phyloP scores from a whole-genome alignment of 352 stramenopile genomes.

The Phytophthora ramorum region DNA sequence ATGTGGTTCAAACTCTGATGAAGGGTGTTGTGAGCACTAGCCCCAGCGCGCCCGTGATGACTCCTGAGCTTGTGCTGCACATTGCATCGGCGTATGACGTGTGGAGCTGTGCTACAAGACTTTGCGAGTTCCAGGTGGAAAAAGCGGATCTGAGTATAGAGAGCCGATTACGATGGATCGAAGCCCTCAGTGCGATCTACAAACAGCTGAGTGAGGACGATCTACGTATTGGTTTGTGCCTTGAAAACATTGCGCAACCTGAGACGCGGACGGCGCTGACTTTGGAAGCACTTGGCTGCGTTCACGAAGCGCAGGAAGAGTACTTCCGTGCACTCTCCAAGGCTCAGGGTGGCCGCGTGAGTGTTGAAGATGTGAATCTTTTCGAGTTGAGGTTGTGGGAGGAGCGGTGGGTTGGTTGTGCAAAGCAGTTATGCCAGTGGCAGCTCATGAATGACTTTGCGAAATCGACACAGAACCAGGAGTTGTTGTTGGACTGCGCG shows the following conservation, averaged over 20 bases:
- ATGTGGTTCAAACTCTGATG: conserved; percentile 88
- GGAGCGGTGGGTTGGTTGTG: conserved; percentile 91
- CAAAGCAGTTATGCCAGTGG: conserved; percentile 93
- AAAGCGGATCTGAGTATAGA: conserved; percentile 72
- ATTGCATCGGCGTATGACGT: conserved; percentile 86
- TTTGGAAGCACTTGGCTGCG: conserved; percentile 82
- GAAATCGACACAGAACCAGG: conserved; percentile 92
- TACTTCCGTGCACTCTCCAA: conserved; percentile 88
- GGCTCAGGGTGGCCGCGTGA: conserved; percentile 71
- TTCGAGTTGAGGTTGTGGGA: conserved; percentile 91
- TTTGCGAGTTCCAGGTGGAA: conserved; percentile 88
- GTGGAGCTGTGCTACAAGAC: conserved; percentile 70
- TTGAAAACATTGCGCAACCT: conserved; percentile 78
- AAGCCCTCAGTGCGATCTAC: conserved; percentile 86
- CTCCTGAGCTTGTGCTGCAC: conserved; percentile 85
- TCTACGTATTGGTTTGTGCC: conserved; percentile 75
- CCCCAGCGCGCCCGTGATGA: conserved; percentile 70
- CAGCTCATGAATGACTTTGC: conserved; percentile 93
- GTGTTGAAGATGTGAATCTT: conserved; percentile 82
- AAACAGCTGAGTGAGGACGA: conserved; percentile 89
- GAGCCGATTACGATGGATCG: conserved; percentile 85
- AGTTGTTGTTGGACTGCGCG: conserved; percentile 92
- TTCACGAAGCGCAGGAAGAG: conserved; percentile 89
- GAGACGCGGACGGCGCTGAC: conserved; percentile 80
- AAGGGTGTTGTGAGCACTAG: conserved; percentile 72